These are phyloP conservation scores for Trichosporon sp. DNA, from an alignment of 1,284 basidiomycete species.

Conservation along the genomic window DNA sequence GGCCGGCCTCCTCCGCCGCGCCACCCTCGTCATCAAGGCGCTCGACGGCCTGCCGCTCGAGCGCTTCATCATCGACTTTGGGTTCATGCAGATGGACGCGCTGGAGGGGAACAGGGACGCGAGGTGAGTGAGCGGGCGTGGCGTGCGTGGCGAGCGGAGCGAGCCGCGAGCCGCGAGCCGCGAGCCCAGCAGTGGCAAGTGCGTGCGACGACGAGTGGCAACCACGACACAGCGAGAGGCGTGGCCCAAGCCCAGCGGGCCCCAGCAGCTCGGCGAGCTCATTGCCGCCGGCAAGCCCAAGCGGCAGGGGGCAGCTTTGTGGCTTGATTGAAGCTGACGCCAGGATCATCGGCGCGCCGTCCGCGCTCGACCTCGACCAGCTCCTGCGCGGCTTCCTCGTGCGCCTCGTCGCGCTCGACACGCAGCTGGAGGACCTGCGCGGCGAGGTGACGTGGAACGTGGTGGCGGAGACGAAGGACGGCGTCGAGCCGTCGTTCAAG, in stretches of 20 bases:
- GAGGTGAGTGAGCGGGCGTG: constrained; percentile 41
- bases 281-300: background rate
- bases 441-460: constrained; percentile 75
- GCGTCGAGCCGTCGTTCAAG: constrained; percentile 57
- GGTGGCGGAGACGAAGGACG: constrained; percentile 72
- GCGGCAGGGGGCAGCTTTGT: constrained; percentile 21
- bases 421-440: constrained; percentile 65
- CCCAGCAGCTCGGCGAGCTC: too few species aligned
- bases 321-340: constrained; percentile 2
- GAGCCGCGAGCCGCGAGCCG: too few species aligned
- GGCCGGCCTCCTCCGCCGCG: constrained; percentile 27
- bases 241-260: too few species aligned
- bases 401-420: constrained; percentile 74
- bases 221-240: too few species aligned
- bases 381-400: constrained; percentile 80
- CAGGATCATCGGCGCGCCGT: constrained; percentile 24
- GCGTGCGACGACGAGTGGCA: too few species aligned
- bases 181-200: too few species aligned
- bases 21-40: constrained; percentile 65
- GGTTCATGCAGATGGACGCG: constrained; percentile 64
- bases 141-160: too few species aligned
- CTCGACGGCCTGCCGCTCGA: constrained; percentile 58
- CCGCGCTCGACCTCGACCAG: constrained; percentile 58
- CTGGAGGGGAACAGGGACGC: constrained; percentile 57
- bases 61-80: constrained; percentile 60